These are phyloP conservation scores for Umbelopsis sp. DNA, from an alignment of 192 early-diverging fungal species.

Conservation along the genomic window DNA sequence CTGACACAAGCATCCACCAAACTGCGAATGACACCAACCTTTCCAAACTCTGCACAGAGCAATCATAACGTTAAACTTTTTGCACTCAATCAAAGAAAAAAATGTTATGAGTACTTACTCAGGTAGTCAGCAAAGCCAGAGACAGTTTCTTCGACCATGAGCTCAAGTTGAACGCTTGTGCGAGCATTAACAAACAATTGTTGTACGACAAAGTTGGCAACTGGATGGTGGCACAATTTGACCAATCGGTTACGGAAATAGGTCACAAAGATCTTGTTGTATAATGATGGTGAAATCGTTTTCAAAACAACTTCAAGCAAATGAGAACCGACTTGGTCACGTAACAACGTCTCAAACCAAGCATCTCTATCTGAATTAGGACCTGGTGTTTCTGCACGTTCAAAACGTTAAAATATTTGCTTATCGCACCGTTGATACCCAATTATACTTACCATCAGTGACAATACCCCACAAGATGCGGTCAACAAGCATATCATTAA, in stretches of 20 bases:
- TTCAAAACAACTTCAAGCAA: conserved; percentile 73
- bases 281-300: conserved; percentile 52
- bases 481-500: conserved; percentile 54
- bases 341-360: conserved; percentile 61
- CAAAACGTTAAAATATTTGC: not conserved
- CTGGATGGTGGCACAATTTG: conserved; percentile 67
- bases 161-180: conserved; percentile 59
- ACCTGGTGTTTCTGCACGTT: not conserved
- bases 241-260: conserved; percentile 67
- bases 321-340: conserved; percentile 78
- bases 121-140: conserved; percentile 63
- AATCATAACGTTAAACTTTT: too few species aligned
- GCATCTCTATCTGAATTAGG: conserved; percentile 46
- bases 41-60: conserved; percentile 40
- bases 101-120: conserved; percentile 41
- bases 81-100: too few species aligned
- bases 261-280: conserved; percentile 64
- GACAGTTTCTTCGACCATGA: conserved; percentile 66
- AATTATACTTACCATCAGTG: conserved; percentile 40
- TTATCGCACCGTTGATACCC: not conserved
- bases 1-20: conserved; percentile 67
- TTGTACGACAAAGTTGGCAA: conserved; percentile 88
- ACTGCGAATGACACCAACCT: conserved; percentile 73
- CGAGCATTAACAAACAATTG: conserved; percentile 66
- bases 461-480: conserved; percentile 60